Base-by-base conservation (phyloP, 1,284 basidiomycete genomes). In the Rhodofomes roseus region DNA sequence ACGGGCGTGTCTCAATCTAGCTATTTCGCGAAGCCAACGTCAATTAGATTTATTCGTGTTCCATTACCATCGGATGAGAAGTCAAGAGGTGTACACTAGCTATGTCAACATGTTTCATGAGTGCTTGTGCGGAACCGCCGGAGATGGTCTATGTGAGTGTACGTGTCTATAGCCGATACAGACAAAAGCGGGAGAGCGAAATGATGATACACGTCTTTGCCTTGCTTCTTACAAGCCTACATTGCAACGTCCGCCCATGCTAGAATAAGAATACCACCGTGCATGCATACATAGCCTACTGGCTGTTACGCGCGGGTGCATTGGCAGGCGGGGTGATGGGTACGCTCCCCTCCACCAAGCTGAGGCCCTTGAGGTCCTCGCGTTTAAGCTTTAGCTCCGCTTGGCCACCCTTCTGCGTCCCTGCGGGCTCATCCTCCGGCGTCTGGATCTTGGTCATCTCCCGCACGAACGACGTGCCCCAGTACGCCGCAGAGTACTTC, bases 401-500 rank as follows among this genome's bases (percentile, higher is more conserved):
- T 68, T 78, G 73, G 7, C 76, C 77, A 53, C 70, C 79, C 63
- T 77, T 80, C 52, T 66, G 61, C 51, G 60, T 52, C 53, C 71
- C 61, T 23, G 79, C 63, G 37, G 63, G 68, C 25, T 62, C 60
- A 59, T 39, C 27, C 56, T 64, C 61, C 14, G 66, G 68, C 20
- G 65, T 61, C 57, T 65, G 57, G 60, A 90, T 78, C 69, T 81
- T 81, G 50, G 78, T 76, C 85, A 93, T 90, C 78, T 96, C 94
- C 67, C 82, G 86, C 68, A 96, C 93, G 74, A 96, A 96, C 54
- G 90, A 89, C 48, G 86, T 90, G 44, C 94, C 94, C 95, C 95
- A 97, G 73, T 92, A 95, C 57, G 92, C 88, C 36, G 94, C 89
- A 55, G 91, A 95, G 78, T 96, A 95, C 75, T 96, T 96, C 77